These are phyloP conservation scores for Tolypocladium tundrense DNA, from an alignment of 2,329 filamentous ascomycete genomes.

Conservation along the genomic window DNA sequence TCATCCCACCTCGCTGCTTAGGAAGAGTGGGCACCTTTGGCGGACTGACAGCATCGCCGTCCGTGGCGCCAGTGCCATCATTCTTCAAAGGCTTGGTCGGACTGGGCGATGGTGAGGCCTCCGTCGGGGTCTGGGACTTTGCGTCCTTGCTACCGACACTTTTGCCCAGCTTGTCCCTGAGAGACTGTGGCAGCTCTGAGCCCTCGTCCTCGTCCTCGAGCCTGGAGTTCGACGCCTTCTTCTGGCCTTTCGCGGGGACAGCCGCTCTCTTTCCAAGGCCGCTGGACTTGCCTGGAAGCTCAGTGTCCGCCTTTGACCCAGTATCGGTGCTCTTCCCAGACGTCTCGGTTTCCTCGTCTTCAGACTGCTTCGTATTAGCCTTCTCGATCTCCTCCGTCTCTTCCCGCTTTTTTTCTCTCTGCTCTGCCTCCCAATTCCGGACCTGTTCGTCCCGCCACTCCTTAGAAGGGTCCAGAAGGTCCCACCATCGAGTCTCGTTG, in stretches of 20 bases:
- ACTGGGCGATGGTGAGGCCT: background rate
- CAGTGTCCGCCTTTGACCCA: background rate
- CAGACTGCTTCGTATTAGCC: background rate
- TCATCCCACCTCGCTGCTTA: background rate
- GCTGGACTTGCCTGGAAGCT: background rate
- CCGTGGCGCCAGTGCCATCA: background rate
- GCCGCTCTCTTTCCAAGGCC: slow-evolving; percentile 8
- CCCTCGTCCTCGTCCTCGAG: slow-evolving; percentile 12
- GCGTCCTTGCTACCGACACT: slow-evolving; percentile 2
- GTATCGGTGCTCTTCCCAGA: background rate
- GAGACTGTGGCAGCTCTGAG: slow-evolving; percentile 20
- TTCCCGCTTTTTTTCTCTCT: slow-evolving; percentile 21
- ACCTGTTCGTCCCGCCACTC: slow-evolving; percentile 32
- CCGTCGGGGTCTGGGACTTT: slow-evolving; percentile 1
- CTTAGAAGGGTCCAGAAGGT: slow-evolving; percentile 35
- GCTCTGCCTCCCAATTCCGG: slow-evolving; percentile 32
- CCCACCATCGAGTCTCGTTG: slow-evolving; percentile 37
- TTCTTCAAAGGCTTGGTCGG: background rate
- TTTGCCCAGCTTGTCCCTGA: slow-evolving; percentile 19
- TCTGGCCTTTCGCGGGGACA: slow-evolving; percentile 3
- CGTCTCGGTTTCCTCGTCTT: background rate
- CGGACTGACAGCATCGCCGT: background rate
- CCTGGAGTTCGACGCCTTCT: slow-evolving; percentile 8
- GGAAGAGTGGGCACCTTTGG: background rate
- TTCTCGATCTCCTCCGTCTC: slow-evolving; percentile 7